phyloP scores from a whole-genome alignment of 2,329 filamentous ascomycete species.

The Herpotrichia juniperi region DNA sequence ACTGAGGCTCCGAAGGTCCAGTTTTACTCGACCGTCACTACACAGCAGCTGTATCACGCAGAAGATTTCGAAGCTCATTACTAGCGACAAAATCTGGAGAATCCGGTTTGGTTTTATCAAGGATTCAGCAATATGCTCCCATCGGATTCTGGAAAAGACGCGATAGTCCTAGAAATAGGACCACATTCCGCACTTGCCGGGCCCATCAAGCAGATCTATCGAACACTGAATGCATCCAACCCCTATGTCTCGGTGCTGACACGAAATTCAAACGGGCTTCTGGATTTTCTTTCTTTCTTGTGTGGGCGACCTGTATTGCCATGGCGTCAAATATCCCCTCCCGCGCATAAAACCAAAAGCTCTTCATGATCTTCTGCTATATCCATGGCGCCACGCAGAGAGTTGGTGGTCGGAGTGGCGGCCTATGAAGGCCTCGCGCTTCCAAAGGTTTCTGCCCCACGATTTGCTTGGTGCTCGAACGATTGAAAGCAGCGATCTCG shows the following conservation, averaged over 20 bases:
- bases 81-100: constrained; percentile 21
- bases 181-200: constrained; percentile 20
- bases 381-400: constrained; percentile 19
- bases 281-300: not conserved
- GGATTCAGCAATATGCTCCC: constrained; percentile 4
- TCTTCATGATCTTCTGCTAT: constrained; percentile 13
- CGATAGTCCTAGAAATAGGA: constrained; percentile 18
- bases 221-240: too few species aligned
- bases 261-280: constrained; percentile 6
- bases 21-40: constrained; percentile 27
- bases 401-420: constrained; percentile 26
- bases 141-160: not conserved
- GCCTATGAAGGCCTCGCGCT: constrained; percentile 5
- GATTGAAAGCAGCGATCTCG: constrained; percentile 1
- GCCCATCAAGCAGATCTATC: constrained; percentile 6
- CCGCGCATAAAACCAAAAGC: constrained; percentile 27
- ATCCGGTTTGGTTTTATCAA: constrained; percentile 14
- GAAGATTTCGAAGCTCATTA: constrained; percentile 17
- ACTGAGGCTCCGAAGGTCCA: not conserved
- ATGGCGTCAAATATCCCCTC: constrained; percentile 16
- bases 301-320: not conserved
- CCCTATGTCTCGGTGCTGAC: constrained; percentile 3
- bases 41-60: constrained; percentile 7
- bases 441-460: constrained; percentile 8
- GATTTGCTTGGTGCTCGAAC: constrained; percentile 14